Evolutionary conservation across 176 grass and related monocot genomes (phyloP).

Genomic region (Thinopyrum elongatum): DNA sequence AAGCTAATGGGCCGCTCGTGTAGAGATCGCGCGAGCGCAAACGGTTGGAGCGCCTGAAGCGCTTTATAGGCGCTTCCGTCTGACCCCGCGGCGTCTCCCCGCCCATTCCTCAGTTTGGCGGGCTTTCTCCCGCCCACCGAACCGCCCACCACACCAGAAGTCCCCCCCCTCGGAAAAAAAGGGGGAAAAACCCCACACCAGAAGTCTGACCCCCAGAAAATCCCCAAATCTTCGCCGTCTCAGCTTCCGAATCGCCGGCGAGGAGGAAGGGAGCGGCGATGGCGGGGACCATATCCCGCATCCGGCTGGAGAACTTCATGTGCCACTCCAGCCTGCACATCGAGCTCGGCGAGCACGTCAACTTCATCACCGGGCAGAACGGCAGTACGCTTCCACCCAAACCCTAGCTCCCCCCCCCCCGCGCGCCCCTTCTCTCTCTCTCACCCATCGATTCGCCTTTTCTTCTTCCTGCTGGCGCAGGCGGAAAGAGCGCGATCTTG

Average conservation of each 20-base stretch:
- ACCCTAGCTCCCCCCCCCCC: conserved; percentile 16
- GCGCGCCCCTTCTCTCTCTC: not conserved
- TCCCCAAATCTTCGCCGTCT: not conserved
- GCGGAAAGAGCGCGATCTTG: conserved; percentile 90
- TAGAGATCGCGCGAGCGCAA: too few species aligned
- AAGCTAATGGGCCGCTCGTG: too few species aligned
- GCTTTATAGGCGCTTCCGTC: too few species aligned
- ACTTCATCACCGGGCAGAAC: conserved; percentile 96
- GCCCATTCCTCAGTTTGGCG: conserved; percentile 18
- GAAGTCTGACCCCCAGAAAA: not conserved
- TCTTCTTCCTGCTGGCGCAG: conserved; percentile 8
- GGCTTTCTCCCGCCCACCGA: conserved; percentile 2
- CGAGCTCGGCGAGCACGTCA: conserved; percentile 61
- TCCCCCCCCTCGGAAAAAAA: not conserved
- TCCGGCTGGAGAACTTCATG: conserved; percentile 96
- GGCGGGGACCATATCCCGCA: conserved; percentile 66
- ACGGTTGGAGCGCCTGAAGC: too few species aligned
- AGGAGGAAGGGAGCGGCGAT: conserved; percentile 6
- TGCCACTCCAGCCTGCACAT: conserved; percentile 88
- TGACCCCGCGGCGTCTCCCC: not conserved
- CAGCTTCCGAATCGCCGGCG: not conserved
- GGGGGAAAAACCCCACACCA: not conserved
- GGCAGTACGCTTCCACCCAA: conserved; percentile 54
- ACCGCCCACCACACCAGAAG: not conserved
- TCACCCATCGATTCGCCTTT: not conserved